These are phyloP conservation scores for Coemansia pectinata DNA, from an alignment of 192 early-diverging fungal species.

Conservation along the genomic window DNA sequence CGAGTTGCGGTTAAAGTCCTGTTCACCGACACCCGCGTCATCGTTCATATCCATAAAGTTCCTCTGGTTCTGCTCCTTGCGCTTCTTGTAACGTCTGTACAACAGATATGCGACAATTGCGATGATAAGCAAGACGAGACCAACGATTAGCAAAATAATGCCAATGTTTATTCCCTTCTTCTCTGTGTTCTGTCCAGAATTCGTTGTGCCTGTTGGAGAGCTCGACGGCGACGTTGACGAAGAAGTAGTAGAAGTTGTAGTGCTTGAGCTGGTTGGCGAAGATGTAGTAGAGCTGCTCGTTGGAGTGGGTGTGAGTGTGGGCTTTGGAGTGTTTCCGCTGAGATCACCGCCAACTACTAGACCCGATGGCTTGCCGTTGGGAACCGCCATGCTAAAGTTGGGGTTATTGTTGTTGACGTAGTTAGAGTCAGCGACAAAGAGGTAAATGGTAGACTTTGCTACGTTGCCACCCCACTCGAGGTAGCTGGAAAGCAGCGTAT, in stretches of 20 bases:
- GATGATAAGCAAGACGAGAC: constrained; percentile 20
- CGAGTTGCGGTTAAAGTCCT: not conserved
- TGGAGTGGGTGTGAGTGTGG: not conserved
- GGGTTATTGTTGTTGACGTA: constrained; percentile 44
- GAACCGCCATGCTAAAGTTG: constrained; percentile 34
- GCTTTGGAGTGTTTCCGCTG: constrained; percentile 6
- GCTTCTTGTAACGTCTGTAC: constrained; percentile 33
- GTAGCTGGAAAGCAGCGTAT: constrained; percentile 42
- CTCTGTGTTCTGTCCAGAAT: not conserved
- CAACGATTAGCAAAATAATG: constrained; percentile 34
- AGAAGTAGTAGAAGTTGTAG: not conserved
- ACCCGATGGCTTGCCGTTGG: constrained; percentile 12
- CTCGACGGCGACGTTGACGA: not conserved
- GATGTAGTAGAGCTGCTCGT: not conserved
- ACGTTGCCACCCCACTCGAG: constrained; percentile 48
- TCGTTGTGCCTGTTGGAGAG: not conserved
- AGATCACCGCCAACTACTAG: constrained; percentile 34
- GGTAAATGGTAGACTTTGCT: constrained; percentile 39
- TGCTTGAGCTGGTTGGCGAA: not conserved
- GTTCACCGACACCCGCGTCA: not conserved
- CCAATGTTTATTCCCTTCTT: constrained; percentile 25
- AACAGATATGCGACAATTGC: constrained; percentile 20
- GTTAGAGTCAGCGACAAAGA: constrained; percentile 28
- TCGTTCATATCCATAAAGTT: constrained; percentile 8
- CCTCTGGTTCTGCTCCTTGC: not conserved